phyloP scores from a whole-genome alignment of 495 filamentous ascomycete genomes.

The Podospora conica region DNA sequence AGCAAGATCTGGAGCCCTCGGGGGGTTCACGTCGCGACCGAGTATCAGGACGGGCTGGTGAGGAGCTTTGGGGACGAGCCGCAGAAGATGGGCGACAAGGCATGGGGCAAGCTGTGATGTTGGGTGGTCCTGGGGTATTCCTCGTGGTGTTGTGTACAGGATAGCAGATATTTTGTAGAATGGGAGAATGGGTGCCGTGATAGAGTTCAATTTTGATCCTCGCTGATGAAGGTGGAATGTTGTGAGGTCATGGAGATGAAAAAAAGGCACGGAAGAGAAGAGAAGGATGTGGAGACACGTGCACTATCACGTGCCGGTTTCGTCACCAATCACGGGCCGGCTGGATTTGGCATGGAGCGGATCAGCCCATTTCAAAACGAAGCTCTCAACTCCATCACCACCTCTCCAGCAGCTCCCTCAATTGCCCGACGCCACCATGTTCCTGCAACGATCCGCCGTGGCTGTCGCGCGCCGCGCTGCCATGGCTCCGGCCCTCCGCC shows the following conservation, averaged over 20 bases:
- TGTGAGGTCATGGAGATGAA: background rate
- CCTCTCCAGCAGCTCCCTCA: constrained; percentile 12
- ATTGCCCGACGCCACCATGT: constrained; percentile 53
- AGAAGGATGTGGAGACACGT: constrained; percentile 15
- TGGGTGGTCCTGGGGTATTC: background rate
- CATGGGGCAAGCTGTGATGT: constrained; percentile 8
- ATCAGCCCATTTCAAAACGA: constrained; percentile 28
- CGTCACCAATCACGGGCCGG: constrained; percentile 7
- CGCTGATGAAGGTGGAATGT: background rate
- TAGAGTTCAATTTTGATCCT: background rate
- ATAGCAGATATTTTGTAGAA: background rate
- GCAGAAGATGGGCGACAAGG: constrained; percentile 8
- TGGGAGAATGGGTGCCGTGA: background rate
- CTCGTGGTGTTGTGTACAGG: background rate
- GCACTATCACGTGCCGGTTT: constrained; percentile 15
- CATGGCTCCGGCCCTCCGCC: constrained; percentile 50
- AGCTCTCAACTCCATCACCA: constrained; percentile 14
- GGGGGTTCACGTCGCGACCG: constrained; percentile 56
- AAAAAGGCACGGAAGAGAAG: background rate
- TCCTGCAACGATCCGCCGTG: constrained; percentile 74
- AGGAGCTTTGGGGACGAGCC: constrained; percentile 10
- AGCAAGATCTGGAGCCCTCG: constrained; percentile 58
- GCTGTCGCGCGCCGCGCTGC: constrained; percentile 65
- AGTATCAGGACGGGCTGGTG: constrained; percentile 58
- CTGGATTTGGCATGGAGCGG: constrained; percentile 4